These are phyloP conservation scores for Wickerhamomyces subpelliculosus DNA, from an alignment of 805 yeast genomes.

Conservation along the genomic window DNA sequence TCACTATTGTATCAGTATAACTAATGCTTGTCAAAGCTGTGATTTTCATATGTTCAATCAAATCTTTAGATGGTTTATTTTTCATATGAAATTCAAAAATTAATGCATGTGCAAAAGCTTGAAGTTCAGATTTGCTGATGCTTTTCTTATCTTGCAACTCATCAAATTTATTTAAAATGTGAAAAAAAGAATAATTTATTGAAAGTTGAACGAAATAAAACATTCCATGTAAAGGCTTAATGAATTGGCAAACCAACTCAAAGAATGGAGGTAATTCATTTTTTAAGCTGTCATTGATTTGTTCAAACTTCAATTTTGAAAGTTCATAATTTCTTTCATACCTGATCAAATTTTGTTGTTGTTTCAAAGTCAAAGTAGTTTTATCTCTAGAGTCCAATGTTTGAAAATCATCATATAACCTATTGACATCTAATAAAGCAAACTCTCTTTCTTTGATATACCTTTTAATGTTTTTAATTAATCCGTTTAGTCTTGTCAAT, in stretches of 20 bases:
- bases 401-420: conserved; percentile 19
- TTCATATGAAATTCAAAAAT: neutral
- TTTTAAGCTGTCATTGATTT: conserved; percentile 32
- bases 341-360: conserved; percentile 28
- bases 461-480: conserved; percentile 22
- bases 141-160: too few relatives aligned
- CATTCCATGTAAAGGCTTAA: conserved; percentile 22
- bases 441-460: conserved; percentile 25
- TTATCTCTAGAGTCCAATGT: conserved; percentile 20
- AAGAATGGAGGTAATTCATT: conserved; percentile 41
- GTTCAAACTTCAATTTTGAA: conserved; percentile 29
- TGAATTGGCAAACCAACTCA: conserved; percentile 23
- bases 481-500: conserved; percentile 5
- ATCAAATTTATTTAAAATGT: conserved; percentile 1
- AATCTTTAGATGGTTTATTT: neutral
- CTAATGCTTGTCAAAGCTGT: too few relatives aligned
- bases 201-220: conserved; percentile 34
- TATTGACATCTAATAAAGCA: conserved; percentile 33
- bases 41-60: neutral
- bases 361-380: conserved; percentile 27
- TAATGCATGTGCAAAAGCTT: conserved; percentile 1
- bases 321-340: conserved; percentile 24
- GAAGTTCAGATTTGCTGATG: conserved; percentile 7
- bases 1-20: too few relatives aligned
- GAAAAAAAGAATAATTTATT: conserved; percentile 26